Evolutionary conservation across 257 asterid species (phyloP).

Genomic region (Solanum appendiculatum): DNA sequence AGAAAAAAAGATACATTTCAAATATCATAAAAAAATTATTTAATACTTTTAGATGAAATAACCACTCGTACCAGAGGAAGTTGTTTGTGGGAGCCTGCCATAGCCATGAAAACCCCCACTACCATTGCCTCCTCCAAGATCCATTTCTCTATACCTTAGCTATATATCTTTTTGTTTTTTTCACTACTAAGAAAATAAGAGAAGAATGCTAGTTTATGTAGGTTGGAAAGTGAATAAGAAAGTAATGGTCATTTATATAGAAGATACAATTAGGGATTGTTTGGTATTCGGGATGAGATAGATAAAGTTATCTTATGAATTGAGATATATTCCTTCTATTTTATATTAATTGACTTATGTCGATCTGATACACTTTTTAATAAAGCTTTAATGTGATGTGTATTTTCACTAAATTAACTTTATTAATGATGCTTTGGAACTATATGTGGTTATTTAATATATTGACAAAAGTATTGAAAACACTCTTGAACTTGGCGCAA

Average conservation of each 20-base stretch:
- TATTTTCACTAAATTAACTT: no score
- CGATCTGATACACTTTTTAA: not conserved
- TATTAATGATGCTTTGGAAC: not conserved
- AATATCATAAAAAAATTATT: not conserved
- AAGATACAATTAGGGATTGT: not conserved
- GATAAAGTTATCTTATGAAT: no score
- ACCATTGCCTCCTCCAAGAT: not conserved
- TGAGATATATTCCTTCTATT: no score
- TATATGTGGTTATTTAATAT: not conserved
- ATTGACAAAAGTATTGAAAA: no score
- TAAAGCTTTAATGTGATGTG: not conserved
- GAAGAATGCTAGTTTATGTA: not conserved
- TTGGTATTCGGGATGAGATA: not conserved
- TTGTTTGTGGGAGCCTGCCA: not conserved
- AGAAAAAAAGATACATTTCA: not conserved
- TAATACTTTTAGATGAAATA: not conserved
- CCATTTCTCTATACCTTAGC: not conserved
- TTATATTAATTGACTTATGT: not conserved
- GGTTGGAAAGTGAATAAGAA: not conserved
- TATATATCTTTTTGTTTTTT: not conserved
- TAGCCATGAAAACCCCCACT: not conserved
- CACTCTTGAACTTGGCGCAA: no score
- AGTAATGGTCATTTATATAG: not conserved
- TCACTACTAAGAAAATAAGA: not conserved
- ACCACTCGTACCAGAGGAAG: not conserved